phyloP scores from a whole-genome alignment of 2,329 filamentous ascomycete genomes.

The Akanthomyces muscarius region DNA sequence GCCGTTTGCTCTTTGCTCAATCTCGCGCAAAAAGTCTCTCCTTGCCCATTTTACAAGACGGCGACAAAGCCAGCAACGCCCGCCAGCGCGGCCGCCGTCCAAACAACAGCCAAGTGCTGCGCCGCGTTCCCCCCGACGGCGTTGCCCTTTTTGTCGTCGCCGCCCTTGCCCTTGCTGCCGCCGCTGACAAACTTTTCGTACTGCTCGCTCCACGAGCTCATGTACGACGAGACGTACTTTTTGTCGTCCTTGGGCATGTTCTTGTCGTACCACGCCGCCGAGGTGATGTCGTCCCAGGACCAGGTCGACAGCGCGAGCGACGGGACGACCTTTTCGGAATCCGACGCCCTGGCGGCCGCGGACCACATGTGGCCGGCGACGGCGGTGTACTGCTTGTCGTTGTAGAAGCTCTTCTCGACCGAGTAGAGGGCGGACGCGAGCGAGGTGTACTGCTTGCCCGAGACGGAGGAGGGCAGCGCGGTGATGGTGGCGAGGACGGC shows the following conservation, averaged over 20 bases:
- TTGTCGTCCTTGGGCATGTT: slow-evolving; percentile 2
- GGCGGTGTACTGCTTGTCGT: slow-evolving; percentile 15
- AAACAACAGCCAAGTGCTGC: slow-evolving; percentile 2
- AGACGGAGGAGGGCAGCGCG: neutral
- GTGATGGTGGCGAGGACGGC: slow-evolving; percentile 2
- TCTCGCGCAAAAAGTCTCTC: neutral
- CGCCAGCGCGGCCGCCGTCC: neutral
- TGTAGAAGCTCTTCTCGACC: slow-evolving; percentile 16
- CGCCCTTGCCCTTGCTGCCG: neutral
- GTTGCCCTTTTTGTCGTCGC: neutral
- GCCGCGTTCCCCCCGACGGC: neutral
- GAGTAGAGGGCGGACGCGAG: slow-evolving; percentile 18
- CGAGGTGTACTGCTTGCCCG: neutral
- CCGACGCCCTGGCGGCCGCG: slow-evolving; percentile 19
- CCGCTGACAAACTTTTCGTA: neutral
- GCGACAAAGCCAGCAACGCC: neutral
- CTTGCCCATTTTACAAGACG: neutral
- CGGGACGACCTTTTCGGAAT: slow-evolving; percentile 19
- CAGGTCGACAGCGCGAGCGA: slow-evolving; percentile 11
- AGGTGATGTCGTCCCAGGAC: neutral
- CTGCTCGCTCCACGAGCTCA: neutral
- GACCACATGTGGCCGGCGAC: slow-evolving; percentile 20
- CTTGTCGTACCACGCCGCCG: neutral
- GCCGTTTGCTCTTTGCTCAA: neutral
- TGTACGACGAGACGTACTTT: neutral